Evolutionary conservation across 2,329 filamentous ascomycete species (phyloP).

Genomic region (Aureobasidium sp.): DNA sequence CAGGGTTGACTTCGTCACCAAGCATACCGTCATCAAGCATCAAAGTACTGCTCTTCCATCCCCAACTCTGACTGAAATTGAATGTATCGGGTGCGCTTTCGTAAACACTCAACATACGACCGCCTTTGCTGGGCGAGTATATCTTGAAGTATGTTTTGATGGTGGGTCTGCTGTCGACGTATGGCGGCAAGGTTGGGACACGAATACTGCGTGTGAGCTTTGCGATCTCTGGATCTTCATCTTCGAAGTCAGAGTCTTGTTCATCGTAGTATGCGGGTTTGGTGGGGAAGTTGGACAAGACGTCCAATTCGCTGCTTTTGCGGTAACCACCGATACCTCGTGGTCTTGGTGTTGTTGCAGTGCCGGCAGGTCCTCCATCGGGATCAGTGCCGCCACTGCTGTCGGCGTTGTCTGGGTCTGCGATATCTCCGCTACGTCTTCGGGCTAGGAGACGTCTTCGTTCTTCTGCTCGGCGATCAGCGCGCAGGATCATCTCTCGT

Average conservation of each 20-base stretch:
- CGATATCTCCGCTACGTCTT: neutral
- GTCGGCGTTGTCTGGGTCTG: constrained; percentile 15
- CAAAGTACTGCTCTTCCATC: constrained; percentile 52
- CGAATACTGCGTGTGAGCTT: constrained; percentile 18
- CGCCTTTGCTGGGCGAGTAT: constrained; percentile 50
- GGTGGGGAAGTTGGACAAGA: constrained; percentile 9
- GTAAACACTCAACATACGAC: constrained; percentile 50
- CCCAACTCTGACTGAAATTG: constrained; percentile 53
- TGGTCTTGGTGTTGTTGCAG: constrained; percentile 11
- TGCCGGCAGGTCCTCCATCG: constrained; percentile 27
- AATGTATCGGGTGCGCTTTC: constrained; percentile 50
- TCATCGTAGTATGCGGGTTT: constrained; percentile 15
- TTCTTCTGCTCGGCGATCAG: constrained; percentile 21
- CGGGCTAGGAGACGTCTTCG: constrained; percentile 17
- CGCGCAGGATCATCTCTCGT: constrained; percentile 41
- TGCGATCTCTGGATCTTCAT: constrained; percentile 14
- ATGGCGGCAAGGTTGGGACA: constrained; percentile 41
- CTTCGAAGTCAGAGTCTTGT: constrained; percentile 16
- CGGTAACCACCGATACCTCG: constrained; percentile 21
- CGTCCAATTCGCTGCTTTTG: constrained; percentile 21
- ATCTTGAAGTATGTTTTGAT: constrained; percentile 56
- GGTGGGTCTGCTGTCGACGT: constrained; percentile 46
- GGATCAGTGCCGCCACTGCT: constrained; percentile 38
- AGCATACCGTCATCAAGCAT: constrained; percentile 42
- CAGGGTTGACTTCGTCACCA: constrained; percentile 20